phyloP scores from a whole-genome alignment of 2,329 filamentous ascomycete species.

The Lecanicillium sp. region DNA sequence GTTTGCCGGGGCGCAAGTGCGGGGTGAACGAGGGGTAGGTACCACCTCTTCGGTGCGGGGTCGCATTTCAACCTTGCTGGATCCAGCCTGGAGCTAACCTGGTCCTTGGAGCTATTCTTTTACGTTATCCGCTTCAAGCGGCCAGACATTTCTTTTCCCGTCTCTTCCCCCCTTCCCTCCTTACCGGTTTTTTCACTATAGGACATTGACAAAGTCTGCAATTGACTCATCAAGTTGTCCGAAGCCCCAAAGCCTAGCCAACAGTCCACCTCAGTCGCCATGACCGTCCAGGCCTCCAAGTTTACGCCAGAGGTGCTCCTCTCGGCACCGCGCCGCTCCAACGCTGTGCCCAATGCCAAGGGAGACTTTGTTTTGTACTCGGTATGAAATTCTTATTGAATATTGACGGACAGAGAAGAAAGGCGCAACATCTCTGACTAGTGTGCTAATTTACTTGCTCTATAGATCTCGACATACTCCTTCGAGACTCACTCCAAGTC shows the following conservation, averaged over 20 bases:
- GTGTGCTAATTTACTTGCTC: not conserved
- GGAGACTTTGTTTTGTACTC: slow-evolving; percentile 62
- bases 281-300: slow-evolving; percentile 65
- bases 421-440: not conserved
- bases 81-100: not conserved
- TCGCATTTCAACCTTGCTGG: slow-evolving; percentile 9
- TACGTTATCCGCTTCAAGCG: slow-evolving; percentile 9
- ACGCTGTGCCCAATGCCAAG: slow-evolving; percentile 61
- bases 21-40: not conserved
- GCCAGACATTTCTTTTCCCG: not conserved
- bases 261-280: slow-evolving; percentile 27
- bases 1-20: no score
- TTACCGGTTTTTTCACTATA: not conserved
- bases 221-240: not conserved
- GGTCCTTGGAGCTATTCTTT: not conserved
- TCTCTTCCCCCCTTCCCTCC: no score
- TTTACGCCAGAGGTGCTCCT: slow-evolving; percentile 75
- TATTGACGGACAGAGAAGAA: not conserved
- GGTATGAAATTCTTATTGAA: slow-evolving; percentile 29
- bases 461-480: slow-evolving; percentile 64
- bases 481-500: slow-evolving; percentile 68
- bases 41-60: slow-evolving; percentile 3
- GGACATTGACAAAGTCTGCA: not conserved
- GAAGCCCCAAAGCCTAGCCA: no score
- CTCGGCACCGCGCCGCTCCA: slow-evolving; percentile 65